Evolutionary conservation across 352 stramenopile genomes (phyloP).

Genomic region (Globisporangium cederbergense): DNA sequence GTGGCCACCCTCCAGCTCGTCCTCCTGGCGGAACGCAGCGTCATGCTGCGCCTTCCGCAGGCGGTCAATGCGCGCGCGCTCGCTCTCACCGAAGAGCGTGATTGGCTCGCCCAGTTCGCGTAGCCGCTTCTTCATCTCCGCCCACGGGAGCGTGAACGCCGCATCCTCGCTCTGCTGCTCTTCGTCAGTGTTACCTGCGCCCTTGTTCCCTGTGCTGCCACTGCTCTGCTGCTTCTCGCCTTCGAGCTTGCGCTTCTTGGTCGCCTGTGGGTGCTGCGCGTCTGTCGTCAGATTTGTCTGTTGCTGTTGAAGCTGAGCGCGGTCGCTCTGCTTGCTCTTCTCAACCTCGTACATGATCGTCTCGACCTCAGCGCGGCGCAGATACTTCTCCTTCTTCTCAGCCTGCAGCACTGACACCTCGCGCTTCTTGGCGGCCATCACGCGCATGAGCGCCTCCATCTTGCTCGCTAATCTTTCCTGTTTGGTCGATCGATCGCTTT

Average conservation of each 20-base stretch:
- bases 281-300: not conserved
- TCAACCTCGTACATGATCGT: conserved; percentile 34
- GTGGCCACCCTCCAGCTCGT: conserved; percentile 68
- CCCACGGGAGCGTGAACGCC: conserved; percentile 45
- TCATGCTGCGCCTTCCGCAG: conserved; percentile 69
- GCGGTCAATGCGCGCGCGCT: conserved; percentile 54
- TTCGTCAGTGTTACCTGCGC: not conserved
- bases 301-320: conserved; percentile 7
- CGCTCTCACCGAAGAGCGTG: conserved; percentile 85
- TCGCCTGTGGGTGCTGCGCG: conserved; percentile 6
- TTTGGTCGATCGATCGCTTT: not conserved
- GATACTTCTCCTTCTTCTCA: conserved; percentile 75
- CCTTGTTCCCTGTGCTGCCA: not conserved
- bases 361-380: conserved; percentile 75
- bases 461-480: not conserved
- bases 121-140: conserved; percentile 79
- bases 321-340: conserved; percentile 20
- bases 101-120: conserved; percentile 79
- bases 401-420: conserved; percentile 52
- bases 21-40: conserved; percentile 56
- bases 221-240: conserved; percentile 9
- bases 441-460: conserved; percentile 71
- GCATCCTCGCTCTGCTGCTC: conserved; percentile 13
- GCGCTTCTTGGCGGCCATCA: conserved; percentile 83
- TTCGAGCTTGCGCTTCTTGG: conserved; percentile 51